These are phyloP conservation scores for Sinapis alba DNA, from an alignment of 441 rosid species.

Conservation along the genomic window DNA sequence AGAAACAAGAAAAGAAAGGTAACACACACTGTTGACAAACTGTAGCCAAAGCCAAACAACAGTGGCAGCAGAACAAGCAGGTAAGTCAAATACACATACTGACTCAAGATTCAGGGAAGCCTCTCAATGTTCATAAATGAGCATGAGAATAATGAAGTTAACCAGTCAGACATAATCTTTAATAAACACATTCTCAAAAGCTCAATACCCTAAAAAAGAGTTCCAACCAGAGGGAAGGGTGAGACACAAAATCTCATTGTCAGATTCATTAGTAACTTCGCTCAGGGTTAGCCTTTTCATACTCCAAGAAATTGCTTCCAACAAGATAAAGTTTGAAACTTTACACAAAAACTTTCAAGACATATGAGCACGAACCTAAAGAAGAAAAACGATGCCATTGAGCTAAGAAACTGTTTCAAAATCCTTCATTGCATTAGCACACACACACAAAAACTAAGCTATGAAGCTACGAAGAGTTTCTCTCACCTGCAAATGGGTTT, in stretches of 20 bases:
- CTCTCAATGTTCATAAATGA: not conserved
- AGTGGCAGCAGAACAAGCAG: not conserved
- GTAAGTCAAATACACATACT: not conserved
- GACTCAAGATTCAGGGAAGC: not conserved
- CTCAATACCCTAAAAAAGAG: not conserved
- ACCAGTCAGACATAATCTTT: not conserved
- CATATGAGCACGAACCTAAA: too few species aligned
- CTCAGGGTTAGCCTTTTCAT: too few species aligned
- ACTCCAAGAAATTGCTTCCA: too few species aligned
- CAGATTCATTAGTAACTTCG: too few species aligned
- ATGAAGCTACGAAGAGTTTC: not conserved
- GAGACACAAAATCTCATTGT: constrained; percentile 2
- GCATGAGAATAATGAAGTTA: not conserved
- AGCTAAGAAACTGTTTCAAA: too few species aligned
- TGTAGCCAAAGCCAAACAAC: not conserved
- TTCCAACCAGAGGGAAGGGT: not conserved
- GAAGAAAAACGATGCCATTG: not conserved
- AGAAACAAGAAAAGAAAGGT: not conserved
- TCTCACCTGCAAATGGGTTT: constrained; percentile 68
- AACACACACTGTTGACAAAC: not conserved
- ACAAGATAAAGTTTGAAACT: not conserved
- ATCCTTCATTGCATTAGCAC: too few species aligned
- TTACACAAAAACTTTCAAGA: too few species aligned
- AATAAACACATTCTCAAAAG: not conserved
- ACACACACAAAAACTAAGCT: not conserved